Conservation (phyloP, 345 rosid genomes). For the Pistacia atlantica region DNA sequence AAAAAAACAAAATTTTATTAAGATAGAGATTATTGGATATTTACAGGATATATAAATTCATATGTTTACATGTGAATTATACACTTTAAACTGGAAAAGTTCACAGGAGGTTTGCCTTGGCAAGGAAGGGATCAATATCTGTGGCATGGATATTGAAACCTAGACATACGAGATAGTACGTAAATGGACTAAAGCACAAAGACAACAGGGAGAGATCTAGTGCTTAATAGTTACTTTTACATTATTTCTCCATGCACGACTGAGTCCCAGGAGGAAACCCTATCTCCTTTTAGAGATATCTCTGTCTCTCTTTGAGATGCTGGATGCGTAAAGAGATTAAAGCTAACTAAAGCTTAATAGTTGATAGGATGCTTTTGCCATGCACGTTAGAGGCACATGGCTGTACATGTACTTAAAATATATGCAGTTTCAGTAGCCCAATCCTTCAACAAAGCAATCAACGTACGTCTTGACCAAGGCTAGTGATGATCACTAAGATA, state of each 20-base stretch:
- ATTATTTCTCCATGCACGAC: neutral
- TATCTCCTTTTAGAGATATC: neutral
- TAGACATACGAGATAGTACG: too few species aligned
- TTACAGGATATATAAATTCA: too few species aligned
- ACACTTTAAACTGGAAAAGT: too few species aligned
- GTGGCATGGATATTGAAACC: too few species aligned
- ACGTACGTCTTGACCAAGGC: neutral
- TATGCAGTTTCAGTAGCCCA: neutral
- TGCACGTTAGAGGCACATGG: constrained; percentile 10
- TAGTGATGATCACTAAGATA: neutral
- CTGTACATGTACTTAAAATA: neutral
- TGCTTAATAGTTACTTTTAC: constrained; percentile 9
- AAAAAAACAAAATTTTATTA: too few species aligned
- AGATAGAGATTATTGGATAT: too few species aligned
- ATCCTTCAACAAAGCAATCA: constrained; percentile 11
- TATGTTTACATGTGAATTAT: too few species aligned
- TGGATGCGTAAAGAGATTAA: neutral
- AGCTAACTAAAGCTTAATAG: neutral
- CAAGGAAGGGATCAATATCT: too few species aligned
- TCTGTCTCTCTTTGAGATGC: neutral
- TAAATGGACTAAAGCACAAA: too few species aligned
- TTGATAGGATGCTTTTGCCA: constrained; percentile 9
- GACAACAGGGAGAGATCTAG: too few species aligned
- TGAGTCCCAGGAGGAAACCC: neutral
- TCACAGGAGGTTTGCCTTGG: too few species aligned